Conservation (phyloP, 768 basidiomycete species). For the Xerocomus brunneocitrinus region DNA sequence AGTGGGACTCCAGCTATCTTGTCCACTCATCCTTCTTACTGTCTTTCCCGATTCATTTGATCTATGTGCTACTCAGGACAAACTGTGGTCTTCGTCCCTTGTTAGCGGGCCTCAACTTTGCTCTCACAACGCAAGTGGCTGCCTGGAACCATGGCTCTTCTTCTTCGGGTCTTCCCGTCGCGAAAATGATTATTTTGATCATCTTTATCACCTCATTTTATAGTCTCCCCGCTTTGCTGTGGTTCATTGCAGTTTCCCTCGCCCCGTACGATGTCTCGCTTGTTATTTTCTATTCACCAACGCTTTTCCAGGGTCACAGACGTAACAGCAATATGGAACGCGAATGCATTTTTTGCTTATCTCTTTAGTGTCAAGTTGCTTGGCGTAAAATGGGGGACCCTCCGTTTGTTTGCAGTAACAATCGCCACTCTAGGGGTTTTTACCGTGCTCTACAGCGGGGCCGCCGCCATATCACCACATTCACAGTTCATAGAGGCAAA, state of each 20-base stretch:
- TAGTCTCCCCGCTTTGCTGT: constrained; percentile 61
- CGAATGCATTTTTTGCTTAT: constrained; percentile 90
- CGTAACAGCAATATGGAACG: constrained; percentile 86
- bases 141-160: constrained; percentile 8
- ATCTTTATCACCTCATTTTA: constrained; percentile 38
- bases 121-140: constrained; percentile 35
- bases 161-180: constrained; percentile 21
- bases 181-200: constrained; percentile 33
- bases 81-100: constrained; percentile 46
- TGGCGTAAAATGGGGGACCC: constrained; percentile 55
- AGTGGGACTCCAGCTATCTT: constrained; percentile 53
- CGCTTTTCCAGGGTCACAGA: constrained; percentile 59
- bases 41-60: constrained; percentile 78
- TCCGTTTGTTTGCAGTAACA: constrained; percentile 65
- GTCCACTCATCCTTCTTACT: constrained; percentile 80
- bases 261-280: constrained; percentile 52
- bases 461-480: constrained; percentile 25
- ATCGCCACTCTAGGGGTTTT: constrained; percentile 80
- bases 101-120: constrained; percentile 46
- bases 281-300: constrained; percentile 5
- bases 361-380: constrained; percentile 74
- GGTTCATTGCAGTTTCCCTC: constrained; percentile 69
- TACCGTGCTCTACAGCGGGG: constrained; percentile 79
- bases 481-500: constrained; percentile 12
- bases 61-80: constrained; percentile 53